These are phyloP conservation scores for Lentinula boryana DNA, from an alignment of 768 basidiomycete genomes.

Conservation along the genomic window DNA sequence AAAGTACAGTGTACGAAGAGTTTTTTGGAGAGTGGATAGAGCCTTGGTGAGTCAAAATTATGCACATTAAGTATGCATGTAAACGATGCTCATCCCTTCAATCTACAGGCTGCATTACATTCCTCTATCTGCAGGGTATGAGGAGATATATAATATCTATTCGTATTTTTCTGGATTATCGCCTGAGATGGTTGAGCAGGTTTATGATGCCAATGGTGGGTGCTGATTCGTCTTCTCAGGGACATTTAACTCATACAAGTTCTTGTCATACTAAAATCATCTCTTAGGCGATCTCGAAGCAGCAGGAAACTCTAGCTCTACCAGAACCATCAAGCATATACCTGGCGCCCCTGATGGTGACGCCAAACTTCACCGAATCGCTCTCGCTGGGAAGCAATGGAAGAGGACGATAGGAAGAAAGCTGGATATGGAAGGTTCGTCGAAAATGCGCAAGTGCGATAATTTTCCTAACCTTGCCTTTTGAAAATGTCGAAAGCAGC, in stretches of 20 bases:
- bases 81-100: neutral
- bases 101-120: conserved; percentile 91
- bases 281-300: no score
- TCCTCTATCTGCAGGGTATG: conserved; percentile 79
- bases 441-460: no score
- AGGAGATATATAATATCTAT: conserved; percentile 90
- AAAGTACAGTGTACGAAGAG: conserved; percentile 66
- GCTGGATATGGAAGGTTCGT: conserved; percentile 73
- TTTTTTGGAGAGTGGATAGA: conserved; percentile 71
- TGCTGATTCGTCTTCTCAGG: neutral
- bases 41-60: conserved; percentile 40
- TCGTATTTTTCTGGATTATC: conserved; percentile 90
- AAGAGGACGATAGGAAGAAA: conserved; percentile 75
- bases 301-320: neutral
- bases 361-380: conserved; percentile 70
- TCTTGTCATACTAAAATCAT: no score
- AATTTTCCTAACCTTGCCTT: no score
- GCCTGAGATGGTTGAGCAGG: conserved; percentile 29
- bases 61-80: neutral
- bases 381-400: conserved; percentile 91
- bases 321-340: neutral
- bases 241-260: no score
- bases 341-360: conserved; percentile 50
- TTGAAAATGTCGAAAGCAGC: conserved; percentile 21
- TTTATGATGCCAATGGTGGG: neutral